Base-by-base conservation (phyloP, 495 filamentous ascomycete species). In the Penicillium manginii region DNA sequence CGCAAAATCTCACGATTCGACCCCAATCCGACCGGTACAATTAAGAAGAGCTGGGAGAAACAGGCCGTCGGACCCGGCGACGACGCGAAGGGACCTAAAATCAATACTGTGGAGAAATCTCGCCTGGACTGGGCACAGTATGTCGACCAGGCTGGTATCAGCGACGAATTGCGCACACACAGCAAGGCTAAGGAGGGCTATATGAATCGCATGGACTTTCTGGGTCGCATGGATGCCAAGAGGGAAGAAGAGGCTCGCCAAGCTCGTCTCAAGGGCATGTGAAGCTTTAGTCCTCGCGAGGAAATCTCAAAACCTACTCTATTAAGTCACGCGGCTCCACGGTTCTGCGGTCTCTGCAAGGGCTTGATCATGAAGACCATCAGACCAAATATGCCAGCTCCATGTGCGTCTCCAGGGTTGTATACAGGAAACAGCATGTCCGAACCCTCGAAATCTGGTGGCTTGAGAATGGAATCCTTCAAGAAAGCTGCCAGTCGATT, bases 91-190 rank as follows among this genome's bases (percentile, higher is more conserved):
- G 88, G 89, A 47, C 86, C 88, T 68, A 97, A 97, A 68, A 83
- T 98, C 67, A 98, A 96, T 70, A 96, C 93, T 1, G 88, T 98
- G 21, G 92, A 98, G 77, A 98, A 98, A 79, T 93, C 89, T 35
- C 82, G 90, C 50, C 81, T 97, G 77, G 94, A 98, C 70, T 98
- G 94, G 94, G 91, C 91, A 4, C 88, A 88, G 43, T 96, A 91
- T 66, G 96, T 98, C 48, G 93, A 98, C 67, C 82, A 91, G 55
- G 89, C 93, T 62, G 96, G 94, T 2, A 88, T 98, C 74, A 86
- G 86, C 64, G 94, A 97, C 67, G 94, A 98, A 71, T 81, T 98
- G 55, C 87, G 89, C 63, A 81, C 86, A 46, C 88, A 91, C 60
- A 91, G 91, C 65, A 92, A 89, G 75, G 88, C 86, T 11, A 94